Evolutionary conservation across 2,329 filamentous ascomycete species (phyloP), one percentile per base, ranked within the genome.

Genomic region (Emergomyces pasteurianus): DNA sequence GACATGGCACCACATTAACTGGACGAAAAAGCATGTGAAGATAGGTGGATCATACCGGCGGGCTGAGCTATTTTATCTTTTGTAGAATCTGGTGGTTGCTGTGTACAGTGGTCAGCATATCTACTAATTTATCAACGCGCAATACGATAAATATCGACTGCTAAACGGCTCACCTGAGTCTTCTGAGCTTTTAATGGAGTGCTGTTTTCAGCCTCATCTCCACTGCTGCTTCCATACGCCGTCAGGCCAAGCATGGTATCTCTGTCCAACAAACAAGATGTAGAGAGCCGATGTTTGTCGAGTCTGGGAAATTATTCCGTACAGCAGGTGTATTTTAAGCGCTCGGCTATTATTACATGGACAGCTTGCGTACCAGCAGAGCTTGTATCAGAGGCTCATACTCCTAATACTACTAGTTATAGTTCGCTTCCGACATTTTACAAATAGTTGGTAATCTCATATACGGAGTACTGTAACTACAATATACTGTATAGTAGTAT

Each of bases 151-250:
- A 8, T 36, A 10, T 36, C 34, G 6, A 36, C 34, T 6, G n/a
- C 9, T 18, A 31, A 9, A 50, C 14, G 14, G 58, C 61, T 62
- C 57, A 40, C 60, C 31, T 52, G 66, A 62, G 31, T 58, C 53
- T 21, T 68, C 66, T 60, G 47, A 56, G 38, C 46, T 56, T 40
- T 38, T 36, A 26, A 47, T 54, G 50, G 26, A 53, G 46, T 21
- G 1, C 36, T 21, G 23, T n/a, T n/a, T 40, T 26, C 46, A 52
- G 66, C 66, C 60, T 79, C 76, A 60, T 78, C 76, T 52, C 78
- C 77, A 62, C 74, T 77, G 64, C 76, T 78, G 64, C 75, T 78
- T 53, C 73, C 73, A 65, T 79, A 79, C 42, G 68, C 72, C 28
- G 67, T 74, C 18, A 79, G 72, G 38, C 72, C 73, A 49, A 76